Evolutionary conservation across 257 asterid species (phyloP).

Genomic region (Ligustrum vulgare): DNA sequence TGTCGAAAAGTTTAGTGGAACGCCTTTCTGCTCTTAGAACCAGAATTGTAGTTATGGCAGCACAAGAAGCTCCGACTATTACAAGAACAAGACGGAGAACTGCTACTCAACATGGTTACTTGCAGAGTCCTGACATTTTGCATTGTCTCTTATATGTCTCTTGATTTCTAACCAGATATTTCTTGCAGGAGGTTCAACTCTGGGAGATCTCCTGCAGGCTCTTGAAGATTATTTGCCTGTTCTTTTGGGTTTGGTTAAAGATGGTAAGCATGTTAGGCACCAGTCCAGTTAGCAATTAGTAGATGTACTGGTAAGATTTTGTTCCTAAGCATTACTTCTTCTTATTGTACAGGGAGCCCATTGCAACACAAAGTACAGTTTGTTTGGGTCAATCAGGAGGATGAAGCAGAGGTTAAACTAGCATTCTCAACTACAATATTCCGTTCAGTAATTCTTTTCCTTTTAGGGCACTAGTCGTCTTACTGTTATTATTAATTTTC

Average conservation of each 20-base stretch:
- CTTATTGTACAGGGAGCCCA: conserved; percentile 64
- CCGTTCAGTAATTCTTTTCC: conserved; percentile 21
- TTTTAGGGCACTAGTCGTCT: conserved; percentile 16
- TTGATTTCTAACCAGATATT: conserved; percentile 42
- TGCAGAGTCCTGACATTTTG: not conserved
- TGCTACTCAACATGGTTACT: conserved; percentile 79
- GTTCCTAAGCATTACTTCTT: conserved; percentile 25
- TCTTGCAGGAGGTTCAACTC: conserved; percentile 83
- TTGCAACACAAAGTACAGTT: conserved; percentile 87
- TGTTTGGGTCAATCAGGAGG: conserved; percentile 97
- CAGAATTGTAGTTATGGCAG: conserved; percentile 90
- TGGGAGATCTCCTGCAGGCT: conserved; percentile 93
- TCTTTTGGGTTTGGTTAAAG: conserved; percentile 88
- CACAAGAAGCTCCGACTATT: conserved; percentile 89
- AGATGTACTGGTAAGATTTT: conserved; percentile 19
- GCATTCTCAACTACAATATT: conserved; percentile 21
- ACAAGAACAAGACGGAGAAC: conserved; percentile 85
- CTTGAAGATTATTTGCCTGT: conserved; percentile 93
- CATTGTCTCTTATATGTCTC: conserved; percentile 21
- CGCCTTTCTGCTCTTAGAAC: conserved; percentile 93
- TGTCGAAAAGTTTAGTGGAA: conserved; percentile 68
- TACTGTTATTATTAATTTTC: conserved; percentile 19
- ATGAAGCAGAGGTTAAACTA: conserved; percentile 79
- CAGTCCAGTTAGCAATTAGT: not conserved
- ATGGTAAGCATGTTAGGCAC: conserved; percentile 53